Evolutionary conservation across 129 eudicot species (phyloP).

Genomic region (Erigeron canadensis): DNA sequence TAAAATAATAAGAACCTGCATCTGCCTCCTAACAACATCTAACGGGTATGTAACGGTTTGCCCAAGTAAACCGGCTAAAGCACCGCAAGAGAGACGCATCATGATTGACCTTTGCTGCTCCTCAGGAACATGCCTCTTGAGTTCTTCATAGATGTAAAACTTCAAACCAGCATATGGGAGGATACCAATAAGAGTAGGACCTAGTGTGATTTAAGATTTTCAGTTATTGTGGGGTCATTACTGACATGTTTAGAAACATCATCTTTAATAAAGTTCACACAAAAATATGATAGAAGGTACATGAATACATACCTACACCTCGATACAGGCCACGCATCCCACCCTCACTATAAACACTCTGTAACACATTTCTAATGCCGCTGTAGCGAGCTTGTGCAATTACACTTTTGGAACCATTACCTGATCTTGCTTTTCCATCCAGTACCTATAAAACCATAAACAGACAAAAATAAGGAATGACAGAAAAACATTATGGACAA

Average conservation of each 20-base stretch:
- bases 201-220: conserved; percentile 31
- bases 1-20: conserved; percentile 64
- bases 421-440: conserved; percentile 47
- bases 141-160: conserved; percentile 88
- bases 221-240: too few relatives aligned
- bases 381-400: conserved; percentile 53
- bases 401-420: conserved; percentile 36
- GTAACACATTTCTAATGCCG: conserved; percentile 75
- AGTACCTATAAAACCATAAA: conserved; percentile 41
- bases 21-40: conserved; percentile 96
- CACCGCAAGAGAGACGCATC: conserved; percentile 90
- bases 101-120: conserved; percentile 75
- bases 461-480: background rate
- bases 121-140: conserved; percentile 86
- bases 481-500: background rate
- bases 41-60: conserved; percentile 95
- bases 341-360: conserved; percentile 84
- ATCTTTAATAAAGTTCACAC: background rate
- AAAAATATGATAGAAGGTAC: background rate
- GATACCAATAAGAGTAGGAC: conserved; percentile 95
- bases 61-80: conserved; percentile 94
- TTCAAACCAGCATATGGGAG: conserved; percentile 97
- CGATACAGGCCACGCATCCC: conserved; percentile 89
- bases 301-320: conserved; percentile 68
- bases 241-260: background rate